These are phyloP conservation scores for Thalassiosira ordinaria DNA, from an alignment of 352 stramenopile genomes.

Conservation along the genomic window DNA sequence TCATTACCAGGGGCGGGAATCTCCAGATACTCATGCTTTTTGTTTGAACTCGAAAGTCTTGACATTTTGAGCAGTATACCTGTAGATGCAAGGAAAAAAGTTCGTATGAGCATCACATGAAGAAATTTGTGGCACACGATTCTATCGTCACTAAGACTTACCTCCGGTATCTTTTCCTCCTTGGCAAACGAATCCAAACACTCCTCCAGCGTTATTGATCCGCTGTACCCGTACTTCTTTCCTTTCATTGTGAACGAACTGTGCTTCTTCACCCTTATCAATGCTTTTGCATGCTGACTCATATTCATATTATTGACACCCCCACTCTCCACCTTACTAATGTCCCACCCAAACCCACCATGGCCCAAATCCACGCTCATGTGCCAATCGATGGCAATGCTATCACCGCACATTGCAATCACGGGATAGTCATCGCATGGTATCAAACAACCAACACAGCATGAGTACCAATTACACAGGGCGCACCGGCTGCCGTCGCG, in stretches of 20 bases:
- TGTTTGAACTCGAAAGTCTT: conserved; percentile 88
- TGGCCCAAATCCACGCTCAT: conserved; percentile 78
- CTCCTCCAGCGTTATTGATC: conserved; percentile 89
- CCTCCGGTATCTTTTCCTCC: conserved; percentile 90
- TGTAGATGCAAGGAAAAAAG: conserved; percentile 19
- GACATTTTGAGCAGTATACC: conserved; percentile 90
- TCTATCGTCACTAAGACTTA: too few relatives aligned
- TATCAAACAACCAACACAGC: conserved; percentile 84
- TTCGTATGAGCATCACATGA: too few relatives aligned
- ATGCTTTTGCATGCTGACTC: conserved; percentile 39
- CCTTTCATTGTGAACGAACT: conserved; percentile 57
- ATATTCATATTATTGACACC: conserved; percentile 44
- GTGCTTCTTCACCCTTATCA: conserved; percentile 75
- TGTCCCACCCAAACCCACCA: conserved; percentile 74
- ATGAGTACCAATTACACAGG: conserved; percentile 81
- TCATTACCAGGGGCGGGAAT: conserved; percentile 96
- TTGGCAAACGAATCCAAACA: conserved; percentile 96
- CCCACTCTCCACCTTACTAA: conserved; percentile 37
- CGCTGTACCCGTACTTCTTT: conserved; percentile 65
- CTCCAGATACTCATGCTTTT: conserved; percentile 98
- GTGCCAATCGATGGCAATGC: conserved; percentile 85
- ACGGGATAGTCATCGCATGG: conserved; percentile 78
- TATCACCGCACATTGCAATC: conserved; percentile 82
- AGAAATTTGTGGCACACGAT: too few relatives aligned
- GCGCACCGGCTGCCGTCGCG: conserved; percentile 77